Base-by-base conservation (phyloP, 768 basidiomycete genomes). In the Cystoderma amianthinum region DNA sequence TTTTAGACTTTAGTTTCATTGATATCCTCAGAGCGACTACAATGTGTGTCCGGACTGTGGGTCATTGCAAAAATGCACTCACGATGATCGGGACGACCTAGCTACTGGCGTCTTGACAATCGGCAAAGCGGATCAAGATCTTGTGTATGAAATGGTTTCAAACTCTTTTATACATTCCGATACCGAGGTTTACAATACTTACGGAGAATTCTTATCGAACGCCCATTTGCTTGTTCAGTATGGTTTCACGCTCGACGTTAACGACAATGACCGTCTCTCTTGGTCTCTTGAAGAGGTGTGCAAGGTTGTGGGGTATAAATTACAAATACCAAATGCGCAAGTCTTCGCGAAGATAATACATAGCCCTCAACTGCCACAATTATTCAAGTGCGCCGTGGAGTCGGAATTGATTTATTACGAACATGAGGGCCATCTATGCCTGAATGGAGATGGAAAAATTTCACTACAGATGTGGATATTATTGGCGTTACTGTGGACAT, bases 11-110 rank as follows among this genome's bases (percentile, higher is more conserved):
- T 28, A 28, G 15, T 51, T 41, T 52, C 38, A 45, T 9, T 20
- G 41, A 34, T 16, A 32, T 44, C 45, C 52, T 38, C 57, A 87
- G 81, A 80, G 72, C 38, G 86, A 90, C 45, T 81, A 74, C 54
- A 68, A 78, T 54, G 88, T 90, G 13, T 91, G 88, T 51, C 54
- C 69, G 3, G 68, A 68, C 44, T 91, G 88, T 54, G 88, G 88
- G 18, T 78, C 80, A 2, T 55, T 86, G 11, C 52, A 61, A 6
- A 75, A 81, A 55, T 91, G 88, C 49, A 51, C 57, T n/a, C 88
- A 91, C 53, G 88, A 74, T 40, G 15, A 9, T 9, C 34, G 17
- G 20, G 60, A 44, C 44, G 20, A n/a, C 23, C 38, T n/a, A 32
- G 22, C 44, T n/a, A 28, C 36, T 41, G 17, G 33, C 25, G 36